Percentiles rank a stretch among this genome's conserved stretches.
Conservation (phyloP, 805 yeast genomes). For the Cephaloascus albidus region DNA sequence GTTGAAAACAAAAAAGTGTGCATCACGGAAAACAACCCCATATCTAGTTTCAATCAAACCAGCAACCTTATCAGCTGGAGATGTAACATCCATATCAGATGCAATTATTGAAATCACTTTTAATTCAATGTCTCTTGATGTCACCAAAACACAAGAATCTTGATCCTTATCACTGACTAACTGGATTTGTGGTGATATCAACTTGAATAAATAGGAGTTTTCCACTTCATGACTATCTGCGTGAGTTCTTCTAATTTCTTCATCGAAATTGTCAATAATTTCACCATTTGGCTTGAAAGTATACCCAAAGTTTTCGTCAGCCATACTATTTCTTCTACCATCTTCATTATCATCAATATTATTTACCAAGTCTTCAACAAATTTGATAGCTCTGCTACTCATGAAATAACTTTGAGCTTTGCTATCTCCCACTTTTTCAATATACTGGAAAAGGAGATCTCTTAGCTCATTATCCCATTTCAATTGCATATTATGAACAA, state of each 20-base stretch:
- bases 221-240: conserved; percentile 30
- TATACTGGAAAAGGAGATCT: conserved; percentile 51
- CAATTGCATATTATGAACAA: conserved; percentile 61
- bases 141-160: conserved; percentile 37
- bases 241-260: conserved; percentile 33
- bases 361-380: conserved; percentile 31
- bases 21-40: conserved; percentile 46
- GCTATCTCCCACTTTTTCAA: conserved; percentile 33
- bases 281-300: conserved; percentile 9
- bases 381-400: conserved; percentile 39
- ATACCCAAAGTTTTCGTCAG: conserved; percentile 2
- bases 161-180: conserved; percentile 35
- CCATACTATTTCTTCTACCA: conserved; percentile 5
- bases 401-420: conserved; percentile 32
- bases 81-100: conserved; percentile 24
- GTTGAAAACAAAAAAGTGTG: conserved; percentile 43
- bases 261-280: conserved; percentile 38
- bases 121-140: conserved; percentile 51
- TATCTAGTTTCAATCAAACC: conserved; percentile 44
- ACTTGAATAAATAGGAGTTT: conserved; percentile 55
- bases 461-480: conserved; percentile 73
- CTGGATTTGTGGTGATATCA: conserved; percentile 81
- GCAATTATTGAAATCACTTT: conserved; percentile 37
- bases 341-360: conserved; percentile 8
- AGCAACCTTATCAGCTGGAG: conserved; percentile 20